Percentiles rank a stretch among this genome's conserved stretches.
Evolutionary conservation across 2,329 filamentous ascomycete species (phyloP).

Genomic region (Fusarium chuoi): DNA sequence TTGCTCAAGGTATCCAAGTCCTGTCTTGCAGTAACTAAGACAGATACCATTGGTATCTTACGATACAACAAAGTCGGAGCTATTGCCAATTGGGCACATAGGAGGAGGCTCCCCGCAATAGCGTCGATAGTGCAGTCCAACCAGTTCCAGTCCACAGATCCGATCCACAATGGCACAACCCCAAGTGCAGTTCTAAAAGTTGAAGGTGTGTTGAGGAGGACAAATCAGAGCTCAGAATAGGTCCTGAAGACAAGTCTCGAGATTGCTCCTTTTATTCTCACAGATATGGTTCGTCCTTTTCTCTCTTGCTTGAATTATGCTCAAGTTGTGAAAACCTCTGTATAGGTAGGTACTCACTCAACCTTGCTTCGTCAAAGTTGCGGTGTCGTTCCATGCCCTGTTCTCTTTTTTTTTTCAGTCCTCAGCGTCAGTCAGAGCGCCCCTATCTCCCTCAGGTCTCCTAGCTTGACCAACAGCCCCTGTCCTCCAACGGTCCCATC

Average conservation of each 20-base stretch:
- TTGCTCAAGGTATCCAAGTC: slow-evolving; percentile 1
- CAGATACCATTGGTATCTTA: slow-evolving; percentile 19
- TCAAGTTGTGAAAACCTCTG: background rate
- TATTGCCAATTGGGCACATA: slow-evolving; percentile 22
- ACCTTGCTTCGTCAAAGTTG: slow-evolving; percentile 23
- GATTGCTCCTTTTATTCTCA: background rate
- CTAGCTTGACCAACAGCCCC: slow-evolving; percentile 16
- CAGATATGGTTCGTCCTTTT: background rate
- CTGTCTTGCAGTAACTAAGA: slow-evolving; percentile 6
- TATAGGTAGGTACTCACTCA: background rate
- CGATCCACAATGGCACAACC: slow-evolving; percentile 30
- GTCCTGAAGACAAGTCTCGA: background rate
- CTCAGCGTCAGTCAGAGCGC: slow-evolving; percentile 24
- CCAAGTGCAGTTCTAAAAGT: slow-evolving; percentile 8
- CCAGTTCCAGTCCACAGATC: slow-evolving; percentile 32
- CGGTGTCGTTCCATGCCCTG: slow-evolving; percentile 31
- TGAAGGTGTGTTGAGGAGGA: slow-evolving; percentile 18
- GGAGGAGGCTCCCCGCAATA: slow-evolving; percentile 20
- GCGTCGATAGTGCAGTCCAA: slow-evolving; percentile 29
- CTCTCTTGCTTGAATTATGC: background rate
- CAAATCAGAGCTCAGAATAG: slow-evolving; percentile 28
- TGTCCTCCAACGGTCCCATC: slow-evolving; percentile 33
- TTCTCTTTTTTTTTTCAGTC: background rate
- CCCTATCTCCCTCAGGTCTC: slow-evolving; percentile 33
- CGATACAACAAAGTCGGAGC: slow-evolving; percentile 14